Evolutionary conservation across 2,329 filamentous ascomycete species (phyloP).

Genomic region (Sporothrix pallida): DNA sequence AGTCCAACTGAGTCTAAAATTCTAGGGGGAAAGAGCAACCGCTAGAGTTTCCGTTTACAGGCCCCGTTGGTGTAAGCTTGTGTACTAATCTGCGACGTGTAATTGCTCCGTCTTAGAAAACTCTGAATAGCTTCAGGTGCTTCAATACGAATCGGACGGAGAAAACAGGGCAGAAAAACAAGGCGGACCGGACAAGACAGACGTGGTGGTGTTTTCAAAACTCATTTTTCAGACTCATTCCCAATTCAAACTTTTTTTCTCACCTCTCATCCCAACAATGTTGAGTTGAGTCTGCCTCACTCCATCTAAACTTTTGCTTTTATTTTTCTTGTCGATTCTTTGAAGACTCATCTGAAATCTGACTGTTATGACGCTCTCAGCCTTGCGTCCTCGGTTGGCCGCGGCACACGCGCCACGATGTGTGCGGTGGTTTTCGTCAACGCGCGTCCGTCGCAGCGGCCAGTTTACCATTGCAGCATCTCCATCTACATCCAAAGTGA

Average conservation of each 20-base stretch:
- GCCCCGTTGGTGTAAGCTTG: conserved; percentile 15
- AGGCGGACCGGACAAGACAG: background rate
- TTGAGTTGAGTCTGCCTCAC: background rate
- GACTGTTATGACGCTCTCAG: conserved; percentile 30
- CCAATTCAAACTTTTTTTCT: no score
- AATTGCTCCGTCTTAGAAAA: conserved; percentile 28
- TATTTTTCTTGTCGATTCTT: background rate
- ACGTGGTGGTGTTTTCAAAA: no score
- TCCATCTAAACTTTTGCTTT: background rate
- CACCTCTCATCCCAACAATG: no score
- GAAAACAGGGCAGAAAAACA: background rate
- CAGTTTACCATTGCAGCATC: conserved; percentile 36
- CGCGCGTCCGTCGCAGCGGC: conserved; percentile 18
- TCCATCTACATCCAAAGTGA: conserved; percentile 35
- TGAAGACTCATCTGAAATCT: background rate
- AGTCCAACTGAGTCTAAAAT: no score
- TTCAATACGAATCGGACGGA: conserved; percentile 7
- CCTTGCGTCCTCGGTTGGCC: conserved; percentile 31
- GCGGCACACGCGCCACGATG: conserved; percentile 4
- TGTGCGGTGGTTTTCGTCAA: conserved; percentile 27
- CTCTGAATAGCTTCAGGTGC: conserved; percentile 33
- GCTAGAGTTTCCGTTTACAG: background rate
- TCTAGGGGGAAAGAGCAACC: conserved; percentile 1
- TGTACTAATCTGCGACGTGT: conserved; percentile 10
- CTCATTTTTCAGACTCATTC: background rate